phyloP scores from a whole-genome alignment of 208 protist genomes.

The Borovskyia barvae region DNA sequence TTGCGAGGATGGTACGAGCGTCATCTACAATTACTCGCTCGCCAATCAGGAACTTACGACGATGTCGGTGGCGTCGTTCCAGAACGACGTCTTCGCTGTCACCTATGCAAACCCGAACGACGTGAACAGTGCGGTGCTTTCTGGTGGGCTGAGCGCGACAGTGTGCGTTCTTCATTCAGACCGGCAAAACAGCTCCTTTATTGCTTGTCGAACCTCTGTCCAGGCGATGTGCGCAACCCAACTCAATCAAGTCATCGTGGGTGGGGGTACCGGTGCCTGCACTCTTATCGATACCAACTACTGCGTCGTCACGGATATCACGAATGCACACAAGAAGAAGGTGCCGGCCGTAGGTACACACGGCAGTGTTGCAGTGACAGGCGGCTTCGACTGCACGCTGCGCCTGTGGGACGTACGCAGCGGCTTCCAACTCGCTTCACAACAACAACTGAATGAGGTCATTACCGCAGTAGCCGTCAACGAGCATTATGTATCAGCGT shows the following conservation, averaged over 20 bases:
- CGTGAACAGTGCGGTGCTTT: slow-evolving; percentile 76
- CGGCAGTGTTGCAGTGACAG: slow-evolving; percentile 63
- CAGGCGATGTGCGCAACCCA: slow-evolving; percentile 82
- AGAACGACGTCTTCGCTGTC: slow-evolving; percentile 88
- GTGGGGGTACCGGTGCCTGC: slow-evolving; percentile 78
- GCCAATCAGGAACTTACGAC: slow-evolving; percentile 68
- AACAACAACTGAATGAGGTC: slow-evolving; percentile 60
- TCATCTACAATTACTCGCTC: slow-evolving; percentile 89
- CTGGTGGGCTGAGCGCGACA: slow-evolving; percentile 80
- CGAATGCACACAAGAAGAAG: slow-evolving; percentile 76
- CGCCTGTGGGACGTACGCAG: slow-evolving; percentile 81
- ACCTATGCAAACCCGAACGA: slow-evolving; percentile 74
- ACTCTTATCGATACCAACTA: slow-evolving; percentile 69
- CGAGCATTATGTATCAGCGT: slow-evolving; percentile 65
- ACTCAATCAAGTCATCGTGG: slow-evolving; percentile 67
- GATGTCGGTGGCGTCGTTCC: slow-evolving; percentile 83
- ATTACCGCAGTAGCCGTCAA: slow-evolving; percentile 77
- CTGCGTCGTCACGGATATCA: slow-evolving; percentile 64
- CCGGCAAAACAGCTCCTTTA: slow-evolving; percentile 82
- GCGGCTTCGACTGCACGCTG: slow-evolving; percentile 81
- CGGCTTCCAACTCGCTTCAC: slow-evolving; percentile 57
- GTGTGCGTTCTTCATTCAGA: slow-evolving; percentile 89
- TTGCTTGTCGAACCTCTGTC: slow-evolving; percentile 78
- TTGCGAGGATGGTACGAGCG: slow-evolving; percentile 84
- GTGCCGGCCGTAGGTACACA: slow-evolving; percentile 78